Conservation (phyloP, 2,329 filamentous ascomycete species). For the Pseudogymnoascus sp. region DNA sequence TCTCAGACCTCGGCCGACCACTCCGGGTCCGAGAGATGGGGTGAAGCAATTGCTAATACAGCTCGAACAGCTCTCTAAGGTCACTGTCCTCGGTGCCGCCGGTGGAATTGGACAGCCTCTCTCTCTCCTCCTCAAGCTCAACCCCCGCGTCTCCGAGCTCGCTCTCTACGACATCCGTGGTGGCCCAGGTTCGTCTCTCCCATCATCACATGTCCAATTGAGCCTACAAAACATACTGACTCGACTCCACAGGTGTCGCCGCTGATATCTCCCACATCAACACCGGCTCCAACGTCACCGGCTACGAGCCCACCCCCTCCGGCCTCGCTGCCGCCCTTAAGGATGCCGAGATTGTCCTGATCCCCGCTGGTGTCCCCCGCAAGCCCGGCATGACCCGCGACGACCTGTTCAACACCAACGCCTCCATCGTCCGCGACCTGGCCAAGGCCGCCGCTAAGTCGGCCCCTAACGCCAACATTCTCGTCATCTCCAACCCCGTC, state of each 20-base stretch:
- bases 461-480: constrained; percentile 84
- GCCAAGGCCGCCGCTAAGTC: constrained; percentile 89
- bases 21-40: neutral
- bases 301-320: constrained; percentile 69
- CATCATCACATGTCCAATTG: constrained; percentile 2
- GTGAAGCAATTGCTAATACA: constrained; percentile 14
- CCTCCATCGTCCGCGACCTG: constrained; percentile 96
- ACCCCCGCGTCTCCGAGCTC: constrained; percentile 87
- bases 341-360: constrained; percentile 88
- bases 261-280: constrained; percentile 98
- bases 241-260: constrained; percentile 65
- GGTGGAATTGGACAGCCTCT: constrained; percentile 98
- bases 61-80: constrained; percentile 73
- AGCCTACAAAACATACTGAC: constrained; percentile 18
- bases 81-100: constrained; percentile 90
- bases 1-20: constrained; percentile 8
- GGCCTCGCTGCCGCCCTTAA: constrained; percentile 74
- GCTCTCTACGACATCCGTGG: constrained; percentile 97
- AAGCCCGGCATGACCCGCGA: constrained; percentile 97
- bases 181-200: constrained; percentile 64
- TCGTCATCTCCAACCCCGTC: constrained; percentile 98
- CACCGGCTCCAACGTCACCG: constrained; percentile 91
- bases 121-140: constrained; percentile 96
- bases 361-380: constrained; percentile 95
- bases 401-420: constrained; percentile 99